phyloP scores from a whole-genome alignment of 805 yeast genomes.

The Starmerella vaccinii region DNA sequence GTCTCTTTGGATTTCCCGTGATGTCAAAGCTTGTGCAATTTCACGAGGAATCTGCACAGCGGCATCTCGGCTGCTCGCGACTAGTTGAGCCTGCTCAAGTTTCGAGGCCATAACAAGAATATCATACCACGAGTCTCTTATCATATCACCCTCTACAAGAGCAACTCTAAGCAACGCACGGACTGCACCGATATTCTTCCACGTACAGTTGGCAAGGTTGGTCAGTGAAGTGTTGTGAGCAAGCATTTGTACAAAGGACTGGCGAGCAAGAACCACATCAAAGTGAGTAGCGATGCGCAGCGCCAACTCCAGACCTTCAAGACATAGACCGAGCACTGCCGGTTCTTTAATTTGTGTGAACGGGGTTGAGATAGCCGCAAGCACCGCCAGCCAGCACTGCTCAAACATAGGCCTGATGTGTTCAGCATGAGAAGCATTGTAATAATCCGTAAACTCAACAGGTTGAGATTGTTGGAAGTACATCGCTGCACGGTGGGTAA shows the following conservation, averaged over 20 bases:
- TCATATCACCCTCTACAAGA: slow-evolving; percentile 61
- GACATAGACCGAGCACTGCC: slow-evolving; percentile 37
- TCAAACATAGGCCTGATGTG: slow-evolving; percentile 91
- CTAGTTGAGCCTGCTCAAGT: slow-evolving; percentile 78
- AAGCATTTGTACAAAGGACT: slow-evolving; percentile 81
- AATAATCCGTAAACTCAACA: slow-evolving; percentile 44
- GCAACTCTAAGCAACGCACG: slow-evolving; percentile 65
- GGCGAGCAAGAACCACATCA: slow-evolving; percentile 72
- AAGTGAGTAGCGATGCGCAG: slow-evolving; percentile 76
- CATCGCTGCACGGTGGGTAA: slow-evolving; percentile 79
- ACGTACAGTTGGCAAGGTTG: slow-evolving; percentile 64
- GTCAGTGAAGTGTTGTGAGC: slow-evolving; percentile 72
- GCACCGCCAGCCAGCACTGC: slow-evolving; percentile 90
- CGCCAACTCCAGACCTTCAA: slow-evolving; percentile 79
- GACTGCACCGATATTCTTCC: slow-evolving; percentile 75
- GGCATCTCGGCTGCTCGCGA: slow-evolving; percentile 70
- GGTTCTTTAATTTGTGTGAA: slow-evolving; percentile 74
- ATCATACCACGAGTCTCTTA: slow-evolving; percentile 75
- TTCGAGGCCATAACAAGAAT: slow-evolving; percentile 76
- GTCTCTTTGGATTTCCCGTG: slow-evolving; percentile 35
- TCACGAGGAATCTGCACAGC: slow-evolving; percentile 32
- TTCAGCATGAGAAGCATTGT: slow-evolving; percentile 75
- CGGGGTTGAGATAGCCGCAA: slow-evolving; percentile 90
- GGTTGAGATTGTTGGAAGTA: slow-evolving; percentile 50
- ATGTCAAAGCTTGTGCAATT: slow-evolving; percentile 30